A percentile compares a stretch with the other conserved stretches of the same genome.
Evolutionary conservation across 2,329 filamentous ascomycete genomes (phyloP).

Genomic region (Cercospora citrullina): DNA sequence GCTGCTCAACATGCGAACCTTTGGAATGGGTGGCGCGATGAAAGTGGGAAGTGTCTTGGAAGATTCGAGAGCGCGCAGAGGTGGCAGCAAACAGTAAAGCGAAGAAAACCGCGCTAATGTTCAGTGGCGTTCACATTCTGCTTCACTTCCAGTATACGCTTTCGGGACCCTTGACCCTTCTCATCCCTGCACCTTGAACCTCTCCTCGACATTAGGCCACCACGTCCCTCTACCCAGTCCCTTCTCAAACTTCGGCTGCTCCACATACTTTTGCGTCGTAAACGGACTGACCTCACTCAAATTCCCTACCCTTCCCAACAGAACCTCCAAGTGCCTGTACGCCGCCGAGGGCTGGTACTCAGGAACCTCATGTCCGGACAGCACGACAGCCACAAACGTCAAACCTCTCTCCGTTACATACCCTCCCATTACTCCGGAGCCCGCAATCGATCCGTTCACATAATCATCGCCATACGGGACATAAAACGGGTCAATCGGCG

Average conservation of each 20-base stretch:
- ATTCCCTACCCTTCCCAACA: slow-evolving; percentile 43
- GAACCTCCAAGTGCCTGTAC: slow-evolving; percentile 46
- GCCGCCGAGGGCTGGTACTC: slow-evolving; percentile 47
- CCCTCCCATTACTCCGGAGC: slow-evolving; percentile 44
- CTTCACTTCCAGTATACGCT: no score
- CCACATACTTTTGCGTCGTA: slow-evolving; percentile 20
- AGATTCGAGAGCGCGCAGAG: no score
- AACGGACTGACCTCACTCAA: slow-evolving; percentile 23
- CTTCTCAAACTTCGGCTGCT: slow-evolving; percentile 12
- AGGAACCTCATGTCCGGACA: slow-evolving; percentile 48
- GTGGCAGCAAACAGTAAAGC: no score
- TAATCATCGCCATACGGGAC: slow-evolving; percentile 48
- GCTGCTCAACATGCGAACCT: no score
- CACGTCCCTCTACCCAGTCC: slow-evolving; percentile 19
- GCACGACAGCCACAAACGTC: slow-evolving; percentile 47
- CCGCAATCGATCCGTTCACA: slow-evolving; percentile 43
- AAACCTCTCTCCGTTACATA: slow-evolving; percentile 49
- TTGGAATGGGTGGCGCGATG: no score
- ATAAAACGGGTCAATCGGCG: slow-evolving; percentile 45
- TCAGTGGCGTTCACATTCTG: no score
- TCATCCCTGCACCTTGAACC: background rate
- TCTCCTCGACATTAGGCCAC: slow-evolving; percentile 13
- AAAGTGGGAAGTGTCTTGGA: no score
- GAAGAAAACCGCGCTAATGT: no score
- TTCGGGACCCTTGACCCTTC: background rate